Conservation (phyloP, 169 alveolate genomes). For the Plasmodium inui region DNA sequence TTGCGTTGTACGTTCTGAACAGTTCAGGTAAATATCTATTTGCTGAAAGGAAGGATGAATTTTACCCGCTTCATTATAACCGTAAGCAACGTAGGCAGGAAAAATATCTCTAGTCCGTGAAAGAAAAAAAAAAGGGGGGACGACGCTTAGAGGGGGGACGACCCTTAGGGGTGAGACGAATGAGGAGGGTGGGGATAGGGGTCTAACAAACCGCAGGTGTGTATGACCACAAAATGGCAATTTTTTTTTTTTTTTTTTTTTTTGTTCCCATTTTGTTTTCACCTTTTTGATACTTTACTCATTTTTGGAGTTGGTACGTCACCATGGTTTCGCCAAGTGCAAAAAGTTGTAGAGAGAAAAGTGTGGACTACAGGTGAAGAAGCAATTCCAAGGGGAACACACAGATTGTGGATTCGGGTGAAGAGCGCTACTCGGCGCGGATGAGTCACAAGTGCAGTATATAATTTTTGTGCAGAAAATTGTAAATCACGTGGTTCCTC, state of each 20-base stretch:
- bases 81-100: conserved; percentile 53
- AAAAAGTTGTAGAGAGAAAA: not conserved
- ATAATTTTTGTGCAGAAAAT: conserved; percentile 51
- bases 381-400: not conserved
- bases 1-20: conserved; percentile 81
- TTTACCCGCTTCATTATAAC: conserved; percentile 67
- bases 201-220: not conserved
- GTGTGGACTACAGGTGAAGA: not conserved
- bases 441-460: conserved; percentile 2
- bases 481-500: conserved; percentile 28
- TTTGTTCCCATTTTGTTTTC: not conserved
- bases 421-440: not conserved
- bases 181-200: not conserved
- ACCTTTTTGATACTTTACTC: not conserved
- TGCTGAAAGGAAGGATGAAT: conserved; percentile 50
- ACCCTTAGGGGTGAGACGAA: not conserved
- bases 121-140: not conserved
- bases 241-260: too few relatives aligned
- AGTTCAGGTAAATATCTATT: conserved; percentile 77
- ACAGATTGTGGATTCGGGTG: not conserved
- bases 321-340: not conserved
- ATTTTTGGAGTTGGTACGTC: not conserved
- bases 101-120: conserved; percentile 10
- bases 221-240: not conserved
- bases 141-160: not conserved